These are phyloP conservation scores for Aspergillus oerlinghausenensis DNA, from an alignment of 2,329 filamentous ascomycete species.

Conservation along the genomic window DNA sequence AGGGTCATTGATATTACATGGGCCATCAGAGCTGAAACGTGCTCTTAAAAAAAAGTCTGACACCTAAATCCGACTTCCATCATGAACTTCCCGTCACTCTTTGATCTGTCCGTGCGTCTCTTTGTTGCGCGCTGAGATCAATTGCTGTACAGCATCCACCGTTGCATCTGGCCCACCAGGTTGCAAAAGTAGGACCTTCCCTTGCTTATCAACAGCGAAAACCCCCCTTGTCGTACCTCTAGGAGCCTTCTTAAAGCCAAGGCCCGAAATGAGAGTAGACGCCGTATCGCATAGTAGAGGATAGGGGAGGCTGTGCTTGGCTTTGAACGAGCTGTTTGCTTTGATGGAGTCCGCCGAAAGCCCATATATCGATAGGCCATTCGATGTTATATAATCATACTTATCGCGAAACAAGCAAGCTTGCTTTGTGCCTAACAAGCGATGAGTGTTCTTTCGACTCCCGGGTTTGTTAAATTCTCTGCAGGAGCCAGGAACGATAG, in stretches of 20 bases:
- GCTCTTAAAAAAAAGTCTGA: not conserved
- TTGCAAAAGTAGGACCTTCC: slow-evolving; percentile 72
- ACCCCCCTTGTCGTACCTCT: slow-evolving; percentile 81
- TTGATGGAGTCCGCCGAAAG: slow-evolving; percentile 84
- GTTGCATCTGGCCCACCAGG: slow-evolving; percentile 74
- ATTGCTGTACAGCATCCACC: slow-evolving; percentile 67
- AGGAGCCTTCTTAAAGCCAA: slow-evolving; percentile 83
- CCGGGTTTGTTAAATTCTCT: not conserved
- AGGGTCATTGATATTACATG: not conserved
- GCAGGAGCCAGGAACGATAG: not conserved
- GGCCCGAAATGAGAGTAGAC: slow-evolving; percentile 70
- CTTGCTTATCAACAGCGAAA: slow-evolving; percentile 77
- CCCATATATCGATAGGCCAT: slow-evolving; percentile 82
- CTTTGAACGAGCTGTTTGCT: slow-evolving; percentile 87
- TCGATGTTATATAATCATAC: slow-evolving; percentile 68
- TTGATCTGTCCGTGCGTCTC: not conserved
- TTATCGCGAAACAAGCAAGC: slow-evolving; percentile 89
- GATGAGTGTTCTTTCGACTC: slow-evolving; percentile 3
- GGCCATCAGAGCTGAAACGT: not conserved
- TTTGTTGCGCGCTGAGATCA: slow-evolving; percentile 52
- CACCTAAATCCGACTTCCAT: not conserved
- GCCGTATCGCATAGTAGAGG: slow-evolving; percentile 78
- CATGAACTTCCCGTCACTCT: not conserved
- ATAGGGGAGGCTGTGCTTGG: slow-evolving; percentile 86
- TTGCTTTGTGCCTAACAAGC: slow-evolving; percentile 73